A percentile compares a stretch with the other conserved stretches of the same genome.
Conservation (phyloP, 768 basidiomycete genomes). For the Rhodocollybia butyracea region DNA sequence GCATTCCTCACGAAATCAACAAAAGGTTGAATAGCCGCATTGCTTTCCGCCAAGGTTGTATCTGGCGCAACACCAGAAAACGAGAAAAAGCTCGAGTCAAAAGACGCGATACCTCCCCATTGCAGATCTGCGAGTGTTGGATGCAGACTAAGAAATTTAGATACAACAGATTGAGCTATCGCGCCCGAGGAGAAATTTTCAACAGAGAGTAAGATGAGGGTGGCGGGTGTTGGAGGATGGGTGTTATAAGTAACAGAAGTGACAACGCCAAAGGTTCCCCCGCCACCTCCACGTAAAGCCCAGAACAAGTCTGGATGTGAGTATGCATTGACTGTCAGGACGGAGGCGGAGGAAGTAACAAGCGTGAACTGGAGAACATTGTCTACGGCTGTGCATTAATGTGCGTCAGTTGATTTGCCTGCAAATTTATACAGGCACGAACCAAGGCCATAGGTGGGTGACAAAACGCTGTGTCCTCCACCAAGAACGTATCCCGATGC, state of each 20-base stretch:
- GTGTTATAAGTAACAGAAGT: constrained; percentile 45
- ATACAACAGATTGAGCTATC: constrained; percentile 25
- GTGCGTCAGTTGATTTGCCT: no score
- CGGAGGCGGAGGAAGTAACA: constrained; percentile 38
- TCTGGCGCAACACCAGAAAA: constrained; percentile 29
- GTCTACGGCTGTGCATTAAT: constrained; percentile 35
- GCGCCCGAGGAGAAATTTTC: constrained; percentile 28
- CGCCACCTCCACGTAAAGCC: constrained; percentile 41
- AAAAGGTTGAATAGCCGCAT: constrained; percentile 31
- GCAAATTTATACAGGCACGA: constrained; percentile 2
- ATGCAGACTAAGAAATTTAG: constrained; percentile 31
- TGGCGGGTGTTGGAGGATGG: constrained; percentile 33
- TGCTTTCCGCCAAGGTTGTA: constrained; percentile 29
- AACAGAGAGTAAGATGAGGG: constrained; percentile 20
- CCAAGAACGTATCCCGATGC: constrained; percentile 48
- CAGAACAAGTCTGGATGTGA: constrained; percentile 47
- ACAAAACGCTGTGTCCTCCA: constrained; percentile 39
- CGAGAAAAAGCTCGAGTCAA: constrained; percentile 18
- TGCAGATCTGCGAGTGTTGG: constrained; percentile 36
- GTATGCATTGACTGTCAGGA: constrained; percentile 35
- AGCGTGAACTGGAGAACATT: constrained; percentile 43
- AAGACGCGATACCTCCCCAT: constrained; percentile 38
- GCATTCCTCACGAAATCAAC: constrained; percentile 23
- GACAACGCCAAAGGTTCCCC: constrained; percentile 45
- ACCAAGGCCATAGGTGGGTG: constrained; percentile 43